Evolutionary conservation across 768 basidiomycete species (phyloP).

Genomic region (Russula dissimulans): DNA sequence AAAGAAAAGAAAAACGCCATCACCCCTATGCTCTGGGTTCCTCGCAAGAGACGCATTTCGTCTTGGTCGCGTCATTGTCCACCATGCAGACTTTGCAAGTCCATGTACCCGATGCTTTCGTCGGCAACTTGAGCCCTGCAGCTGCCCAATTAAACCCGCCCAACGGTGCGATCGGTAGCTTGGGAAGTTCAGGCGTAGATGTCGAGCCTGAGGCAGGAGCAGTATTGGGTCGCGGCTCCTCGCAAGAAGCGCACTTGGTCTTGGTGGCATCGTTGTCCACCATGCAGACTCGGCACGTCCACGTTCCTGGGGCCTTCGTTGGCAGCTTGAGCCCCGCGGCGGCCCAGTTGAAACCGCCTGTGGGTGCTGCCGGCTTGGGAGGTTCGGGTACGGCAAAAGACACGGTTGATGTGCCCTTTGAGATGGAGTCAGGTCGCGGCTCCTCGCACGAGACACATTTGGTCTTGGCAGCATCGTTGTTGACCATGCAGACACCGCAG

Average conservation of each 20-base stretch:
- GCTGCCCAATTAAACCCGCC: conserved; percentile 33
- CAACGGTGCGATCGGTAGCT: neutral
- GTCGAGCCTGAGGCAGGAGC: neutral
- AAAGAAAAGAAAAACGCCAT: neutral
- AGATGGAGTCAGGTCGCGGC: neutral
- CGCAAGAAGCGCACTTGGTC: conserved; percentile 28
- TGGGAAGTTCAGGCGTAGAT: neutral
- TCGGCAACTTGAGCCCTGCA: conserved; percentile 28
- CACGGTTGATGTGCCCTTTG: neutral
- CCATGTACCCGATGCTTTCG: conserved; percentile 28
- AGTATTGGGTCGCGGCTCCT: conserved; percentile 5
- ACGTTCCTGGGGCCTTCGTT: conserved; percentile 24
- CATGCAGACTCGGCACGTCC: conserved; percentile 35
- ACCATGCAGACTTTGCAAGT: conserved; percentile 33
- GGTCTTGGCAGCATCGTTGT: conserved; percentile 36
- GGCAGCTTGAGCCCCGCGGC: conserved; percentile 30
- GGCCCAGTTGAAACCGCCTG: conserved; percentile 31
- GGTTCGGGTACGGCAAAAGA: neutral
- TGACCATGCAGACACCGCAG: conserved; percentile 26
- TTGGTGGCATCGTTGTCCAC: conserved; percentile 22
- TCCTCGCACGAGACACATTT: conserved; percentile 45
- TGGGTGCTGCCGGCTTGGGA: neutral
- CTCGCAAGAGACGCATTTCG: conserved; percentile 28
- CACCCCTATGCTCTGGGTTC: conserved; percentile 11
- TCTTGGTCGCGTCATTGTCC: conserved; percentile 21